Conservation (phyloP, 495 filamentous ascomycete genomes). For the Hyaloscypha variabilis region DNA sequence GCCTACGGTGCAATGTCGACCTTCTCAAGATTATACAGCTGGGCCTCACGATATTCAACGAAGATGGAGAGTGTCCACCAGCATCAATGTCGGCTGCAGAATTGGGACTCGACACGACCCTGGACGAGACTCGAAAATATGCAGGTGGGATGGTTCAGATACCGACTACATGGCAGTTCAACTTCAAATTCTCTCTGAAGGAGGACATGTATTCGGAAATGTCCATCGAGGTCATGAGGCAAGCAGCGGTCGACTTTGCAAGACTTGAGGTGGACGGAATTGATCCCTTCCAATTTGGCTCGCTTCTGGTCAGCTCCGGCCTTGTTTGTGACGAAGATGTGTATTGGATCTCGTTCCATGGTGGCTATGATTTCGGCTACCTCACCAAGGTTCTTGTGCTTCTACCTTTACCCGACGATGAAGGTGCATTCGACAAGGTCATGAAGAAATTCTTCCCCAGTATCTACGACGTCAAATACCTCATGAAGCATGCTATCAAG, state of each 20-base stretch:
- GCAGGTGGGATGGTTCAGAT: constrained; percentile 62
- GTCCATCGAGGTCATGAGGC: constrained; percentile 84
- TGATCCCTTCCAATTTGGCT: constrained; percentile 83
- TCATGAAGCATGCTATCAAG: constrained; percentile 74
- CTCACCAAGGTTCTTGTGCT: constrained; percentile 88
- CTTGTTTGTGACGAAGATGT: constrained; percentile 87
- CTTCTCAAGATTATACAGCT: constrained; percentile 96
- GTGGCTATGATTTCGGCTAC: constrained; percentile 98
- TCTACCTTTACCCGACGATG: constrained; percentile 79
- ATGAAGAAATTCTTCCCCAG: constrained; percentile 90
- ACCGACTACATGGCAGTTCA: constrained; percentile 97
- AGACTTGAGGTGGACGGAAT: constrained; percentile 87
- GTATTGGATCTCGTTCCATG: constrained; percentile 96
- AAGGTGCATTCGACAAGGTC: constrained; percentile 80
- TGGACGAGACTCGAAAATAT: constrained; percentile 39
- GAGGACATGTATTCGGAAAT: constrained; percentile 96
- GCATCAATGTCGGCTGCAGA: constrained; percentile 56
- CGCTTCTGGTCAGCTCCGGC: constrained; percentile 87
- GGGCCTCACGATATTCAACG: constrained; percentile 87
- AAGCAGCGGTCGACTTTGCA: constrained; percentile 85
- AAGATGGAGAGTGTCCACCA: constrained; percentile 83
- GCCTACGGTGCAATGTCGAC: constrained; percentile 94
- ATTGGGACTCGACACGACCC: constrained; percentile 48
- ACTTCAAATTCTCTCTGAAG: constrained; percentile 93
- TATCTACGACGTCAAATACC: constrained; percentile 94